Conservation (phyloP, 768 basidiomycete species). For the Trametes sanguinea region DNA sequence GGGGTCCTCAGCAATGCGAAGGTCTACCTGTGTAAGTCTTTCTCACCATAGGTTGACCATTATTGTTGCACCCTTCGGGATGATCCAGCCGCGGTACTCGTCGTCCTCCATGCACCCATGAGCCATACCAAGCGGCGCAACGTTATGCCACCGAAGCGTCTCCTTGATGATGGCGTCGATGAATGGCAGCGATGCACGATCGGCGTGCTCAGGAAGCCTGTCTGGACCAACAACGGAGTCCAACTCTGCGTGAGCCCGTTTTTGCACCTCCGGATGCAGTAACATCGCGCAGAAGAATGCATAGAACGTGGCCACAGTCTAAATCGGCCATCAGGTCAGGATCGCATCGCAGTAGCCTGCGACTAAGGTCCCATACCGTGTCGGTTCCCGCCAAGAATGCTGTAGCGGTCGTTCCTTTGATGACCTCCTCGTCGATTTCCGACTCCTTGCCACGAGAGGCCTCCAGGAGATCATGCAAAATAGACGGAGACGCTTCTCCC, state of each 20-base stretch:
- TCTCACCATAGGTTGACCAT: constrained; percentile 24
- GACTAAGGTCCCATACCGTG: not conserved
- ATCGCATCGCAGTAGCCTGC: too few relatives aligned
- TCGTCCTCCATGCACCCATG: constrained; percentile 42
- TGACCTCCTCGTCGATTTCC: not conserved
- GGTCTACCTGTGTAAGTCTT: too few relatives aligned
- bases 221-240: constrained; percentile 18
- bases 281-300: constrained; percentile 15
- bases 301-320: not conserved
- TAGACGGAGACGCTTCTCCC: not conserved
- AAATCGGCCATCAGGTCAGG: too few relatives aligned
- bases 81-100: constrained; percentile 41
- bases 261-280: constrained; percentile 12
- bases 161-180: constrained; percentile 22
- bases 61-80: constrained; percentile 34
- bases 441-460: not conserved
- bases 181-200: constrained; percentile 18
- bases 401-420: constrained; percentile 1
- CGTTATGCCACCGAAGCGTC: constrained; percentile 14
- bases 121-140: constrained; percentile 9
- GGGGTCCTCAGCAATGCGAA: not conserved
- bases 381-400: constrained; percentile 1
- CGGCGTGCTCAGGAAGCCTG: constrained; percentile 20
- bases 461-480: not conserved
- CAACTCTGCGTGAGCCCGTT: constrained; percentile 19